Evolutionary conservation across 192 early-diverging fungal genomes (phyloP).

Genomic region (Endogone sp.): DNA sequence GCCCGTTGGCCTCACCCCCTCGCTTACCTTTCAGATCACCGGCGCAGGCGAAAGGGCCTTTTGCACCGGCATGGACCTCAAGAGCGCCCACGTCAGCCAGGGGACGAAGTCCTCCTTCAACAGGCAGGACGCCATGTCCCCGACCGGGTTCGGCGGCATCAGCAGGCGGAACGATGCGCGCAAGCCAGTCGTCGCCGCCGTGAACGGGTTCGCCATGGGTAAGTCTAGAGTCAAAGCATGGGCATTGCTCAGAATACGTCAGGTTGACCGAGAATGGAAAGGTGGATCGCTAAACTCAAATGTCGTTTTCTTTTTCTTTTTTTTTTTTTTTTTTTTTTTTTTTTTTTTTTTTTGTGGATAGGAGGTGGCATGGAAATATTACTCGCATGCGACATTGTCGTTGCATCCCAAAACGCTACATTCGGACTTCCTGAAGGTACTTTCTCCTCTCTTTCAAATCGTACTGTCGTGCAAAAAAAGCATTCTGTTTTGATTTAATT

Average conservation of each 20-base stretch:
- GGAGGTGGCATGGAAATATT: conserved; percentile 33
- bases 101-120: conserved; percentile 1
- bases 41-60: conserved; percentile 29
- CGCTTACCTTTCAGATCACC: conserved; percentile 15
- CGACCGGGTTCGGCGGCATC: conserved; percentile 31
- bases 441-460: too few species aligned
- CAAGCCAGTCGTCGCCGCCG: conserved; percentile 43
- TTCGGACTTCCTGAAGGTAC: conserved; percentile 37
- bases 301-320: neutral
- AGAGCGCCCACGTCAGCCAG: conserved; percentile 10
- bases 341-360: neutral
- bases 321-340: neutral
- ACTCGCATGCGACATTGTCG: conserved; percentile 36
- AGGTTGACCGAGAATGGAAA: too few species aligned
- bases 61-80: conserved; percentile 34
- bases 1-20: neutral
- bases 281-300: neutral
- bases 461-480: conserved; percentile 9
- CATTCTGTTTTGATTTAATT: neutral
- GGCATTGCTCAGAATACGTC: too few species aligned
- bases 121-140: neutral
- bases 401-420: conserved; percentile 27
- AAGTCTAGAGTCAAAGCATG: too few species aligned
- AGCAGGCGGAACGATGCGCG: conserved; percentile 22
- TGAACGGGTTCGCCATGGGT: conserved; percentile 39